Conservation (phyloP, 2,329 filamentous ascomycete species). For the Aspergillus vadensis region DNA sequence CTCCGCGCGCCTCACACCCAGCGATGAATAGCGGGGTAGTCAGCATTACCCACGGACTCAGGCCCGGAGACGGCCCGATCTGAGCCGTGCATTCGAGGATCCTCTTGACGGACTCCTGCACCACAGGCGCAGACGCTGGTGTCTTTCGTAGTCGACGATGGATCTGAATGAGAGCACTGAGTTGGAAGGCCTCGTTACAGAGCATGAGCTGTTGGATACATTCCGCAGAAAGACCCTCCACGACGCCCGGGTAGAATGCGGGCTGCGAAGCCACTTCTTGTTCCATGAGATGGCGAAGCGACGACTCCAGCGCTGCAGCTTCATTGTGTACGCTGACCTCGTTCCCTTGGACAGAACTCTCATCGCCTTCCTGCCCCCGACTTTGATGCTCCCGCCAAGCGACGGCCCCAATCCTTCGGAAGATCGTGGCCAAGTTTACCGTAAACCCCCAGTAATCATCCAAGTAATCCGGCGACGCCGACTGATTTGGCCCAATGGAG, state of each 20-base stretch:
- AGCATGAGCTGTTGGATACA: constrained; percentile 40
- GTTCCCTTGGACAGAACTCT: constrained; percentile 23
- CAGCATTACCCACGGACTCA: constrained; percentile 47
- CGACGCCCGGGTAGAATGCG: constrained; percentile 40
- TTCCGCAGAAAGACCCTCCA: constrained; percentile 33
- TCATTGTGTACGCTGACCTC: constrained; percentile 28
- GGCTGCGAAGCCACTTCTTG: constrained; percentile 32
- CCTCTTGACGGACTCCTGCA: constrained; percentile 40
- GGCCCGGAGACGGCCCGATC: constrained; percentile 41
- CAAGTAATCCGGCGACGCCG: constrained; percentile 35
- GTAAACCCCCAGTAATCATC: constrained; percentile 49
- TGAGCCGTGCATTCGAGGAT: constrained; percentile 43
- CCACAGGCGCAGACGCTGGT: constrained; percentile 31
- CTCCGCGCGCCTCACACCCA: constrained; percentile 43
- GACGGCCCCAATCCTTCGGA: constrained; percentile 42
- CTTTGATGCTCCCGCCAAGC: constrained; percentile 34
- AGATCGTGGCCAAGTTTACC: constrained; percentile 40
- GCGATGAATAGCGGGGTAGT: constrained; percentile 49
- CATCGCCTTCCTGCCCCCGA: constrained; percentile 8
- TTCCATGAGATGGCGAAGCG: constrained; percentile 38
- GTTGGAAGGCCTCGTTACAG: constrained; percentile 48
- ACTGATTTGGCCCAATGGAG: constrained; percentile 13
- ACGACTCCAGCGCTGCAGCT: constrained; percentile 37
- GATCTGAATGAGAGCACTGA: constrained; percentile 48
- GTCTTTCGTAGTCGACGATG: constrained; percentile 40